phyloP scores from a whole-genome alignment of 2,329 filamentous ascomycete species.

The Colletotrichum salicis region DNA sequence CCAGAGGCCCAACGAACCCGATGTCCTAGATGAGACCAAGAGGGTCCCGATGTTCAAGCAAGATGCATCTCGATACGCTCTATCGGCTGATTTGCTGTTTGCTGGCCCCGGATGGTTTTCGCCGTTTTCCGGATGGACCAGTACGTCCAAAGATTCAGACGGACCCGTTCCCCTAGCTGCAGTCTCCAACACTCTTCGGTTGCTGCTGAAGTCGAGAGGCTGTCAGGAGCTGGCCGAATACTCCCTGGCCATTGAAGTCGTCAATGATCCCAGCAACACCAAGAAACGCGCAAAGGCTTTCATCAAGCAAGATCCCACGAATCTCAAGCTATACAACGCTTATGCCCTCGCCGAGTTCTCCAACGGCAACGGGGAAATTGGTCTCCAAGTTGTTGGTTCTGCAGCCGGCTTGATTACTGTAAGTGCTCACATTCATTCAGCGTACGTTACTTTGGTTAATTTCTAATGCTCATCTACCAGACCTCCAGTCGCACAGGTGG shows the following conservation, averaged over 20 bases:
- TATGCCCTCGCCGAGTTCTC: constrained; percentile 79
- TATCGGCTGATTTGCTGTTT: constrained; percentile 66
- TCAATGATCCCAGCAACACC: constrained; percentile 62
- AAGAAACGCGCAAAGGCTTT: constrained; percentile 79
- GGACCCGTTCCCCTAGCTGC: constrained; percentile 55
- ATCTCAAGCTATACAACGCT: constrained; percentile 78
- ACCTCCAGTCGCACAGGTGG: constrained; percentile 30
- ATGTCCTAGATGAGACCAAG: constrained; percentile 24
- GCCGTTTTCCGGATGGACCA: constrained; percentile 46
- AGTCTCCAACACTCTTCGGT: constrained; percentile 65
- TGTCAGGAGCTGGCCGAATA: constrained; percentile 73
- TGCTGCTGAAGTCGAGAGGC: constrained; percentile 59
- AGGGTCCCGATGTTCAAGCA: constrained; percentile 42
- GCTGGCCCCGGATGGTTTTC: constrained; percentile 56
- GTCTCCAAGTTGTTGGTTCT: constrained; percentile 73
- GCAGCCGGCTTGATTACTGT: constrained; percentile 60
- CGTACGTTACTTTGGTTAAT: neutral
- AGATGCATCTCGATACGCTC: constrained; percentile 41
- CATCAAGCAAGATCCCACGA: constrained; percentile 74
- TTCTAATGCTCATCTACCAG: neutral
- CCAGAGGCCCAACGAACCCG: constrained; percentile 21
- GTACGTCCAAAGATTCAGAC: constrained; percentile 36
- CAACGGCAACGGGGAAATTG: constrained; percentile 66
- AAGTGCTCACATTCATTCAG: constrained; percentile 32
- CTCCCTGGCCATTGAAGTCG: constrained; percentile 73